phyloP scores from a whole-genome alignment of 257 asterid genomes.

The Petrea volubilis region DNA sequence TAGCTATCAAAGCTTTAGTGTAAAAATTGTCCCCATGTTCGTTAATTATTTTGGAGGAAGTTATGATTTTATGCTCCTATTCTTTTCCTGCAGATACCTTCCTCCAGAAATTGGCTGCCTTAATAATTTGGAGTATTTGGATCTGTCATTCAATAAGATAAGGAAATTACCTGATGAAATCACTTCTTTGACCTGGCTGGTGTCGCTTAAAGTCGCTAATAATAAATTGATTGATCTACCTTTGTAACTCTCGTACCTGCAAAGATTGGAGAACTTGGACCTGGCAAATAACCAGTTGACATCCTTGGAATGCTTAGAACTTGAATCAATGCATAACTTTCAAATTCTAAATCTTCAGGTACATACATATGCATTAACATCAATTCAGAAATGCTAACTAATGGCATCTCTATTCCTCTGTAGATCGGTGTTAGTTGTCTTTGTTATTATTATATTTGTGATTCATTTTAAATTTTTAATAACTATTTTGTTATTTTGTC shows the following conservation, averaged over 20 bases:
- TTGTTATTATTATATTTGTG: not conserved
- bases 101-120: constrained; percentile 93
- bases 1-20: constrained; percentile 2
- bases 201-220: constrained; percentile 68
- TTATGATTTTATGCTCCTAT: constrained; percentile 9
- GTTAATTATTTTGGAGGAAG: constrained; percentile 2
- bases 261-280: constrained; percentile 81
- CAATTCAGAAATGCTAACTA: not conserved
- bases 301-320: constrained; percentile 69
- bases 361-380: constrained; percentile 15
- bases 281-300: constrained; percentile 75
- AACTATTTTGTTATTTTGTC: not conserved
- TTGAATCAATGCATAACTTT: constrained; percentile 72
- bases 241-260: constrained; percentile 54
- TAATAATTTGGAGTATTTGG: constrained; percentile 70
- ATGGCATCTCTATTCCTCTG: not conserved
- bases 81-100: constrained; percentile 67
- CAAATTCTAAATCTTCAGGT: constrained; percentile 80
- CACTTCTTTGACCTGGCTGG: constrained; percentile 54
- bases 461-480: not conserved
- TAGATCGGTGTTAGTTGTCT: constrained; percentile 1
- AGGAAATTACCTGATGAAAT: constrained; percentile 83
- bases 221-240: constrained; percentile 82
- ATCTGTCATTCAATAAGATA: constrained; percentile 90
- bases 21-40: not conserved